Evolutionary conservation across 2,329 filamentous ascomycete genomes (phyloP), one percentile per base, ranked within the genome.

Genomic region (Pseudocercospora ulei): DNA sequence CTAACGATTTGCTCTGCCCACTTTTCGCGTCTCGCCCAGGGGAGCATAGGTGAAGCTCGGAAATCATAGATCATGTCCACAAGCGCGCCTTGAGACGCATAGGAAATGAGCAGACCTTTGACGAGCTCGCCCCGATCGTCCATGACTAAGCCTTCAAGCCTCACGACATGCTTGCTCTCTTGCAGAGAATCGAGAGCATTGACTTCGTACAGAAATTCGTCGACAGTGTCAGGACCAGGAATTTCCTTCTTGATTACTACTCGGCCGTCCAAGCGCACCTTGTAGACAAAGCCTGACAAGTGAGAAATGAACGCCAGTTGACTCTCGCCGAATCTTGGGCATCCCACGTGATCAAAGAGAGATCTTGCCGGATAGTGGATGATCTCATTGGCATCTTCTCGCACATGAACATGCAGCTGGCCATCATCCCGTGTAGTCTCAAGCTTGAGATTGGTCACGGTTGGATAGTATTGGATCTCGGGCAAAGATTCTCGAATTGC

Each of bases 201-300:
- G 59, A 95, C 82, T 63, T 98, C 90, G 60, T 98, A 98, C 2
- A 96, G 68, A 56, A 98, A 98, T 59, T 96, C 90, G 47, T 96
- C 88, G 12, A 96, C 80, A 0, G 84, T 90, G 54, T 96, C 88
- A 2, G 87, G 88, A 1, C 88, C 87, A 0, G 90, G 90, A 9
- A 98, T 96, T 57, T 98, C 90, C 61, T 98, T 98, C 62, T 96
- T 96, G 63, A 98, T 94, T 53, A 86, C 80, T 1, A 76, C 66
- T 41, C 71, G 66, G 6, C 74, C 77, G 41, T 74, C 68, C 22
- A 86, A 74, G 8, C 67, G 72, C 40, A 98, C 85, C 59, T 92
- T 93, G 70, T 96, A 98, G 11, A 96, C 90, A 58, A 96, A 98
- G 1, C 90, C 90, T 13, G 88, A 96, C 60, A 96, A 76, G 65